Base-by-base conservation (phyloP, 495 filamentous ascomycete species). In the Talaromyces wortmannii region DNA sequence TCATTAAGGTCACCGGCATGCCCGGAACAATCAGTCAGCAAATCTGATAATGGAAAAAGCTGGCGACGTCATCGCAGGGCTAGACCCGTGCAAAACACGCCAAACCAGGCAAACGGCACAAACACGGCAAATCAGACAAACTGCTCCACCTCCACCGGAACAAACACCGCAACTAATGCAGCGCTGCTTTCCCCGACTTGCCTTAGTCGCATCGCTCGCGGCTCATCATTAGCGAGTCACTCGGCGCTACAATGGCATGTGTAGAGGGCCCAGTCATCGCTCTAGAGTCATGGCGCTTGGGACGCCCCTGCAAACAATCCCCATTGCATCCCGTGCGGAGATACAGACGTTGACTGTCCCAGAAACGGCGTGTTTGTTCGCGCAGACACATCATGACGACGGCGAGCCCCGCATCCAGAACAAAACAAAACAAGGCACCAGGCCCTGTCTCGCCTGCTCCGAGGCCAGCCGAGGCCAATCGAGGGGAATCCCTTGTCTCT, bases 41-140 rank as follows among this genome's bases (percentile, higher is more conserved):
- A 23, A 23, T 23, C 23, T 23, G 23, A 23, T 23, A 23, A 23
- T 23, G 23, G 23, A 23, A 23, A 23, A 23, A 23, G 23, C 23
- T 23, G 23, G 23, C 23, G 23, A 23, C 23, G 23, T 23, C 23
- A 23, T 23, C 2, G 23, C 23, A 23, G 23, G 23, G 23, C 23
- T 23, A 23, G 23, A 23, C 23, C 23, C 23, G 23, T 4, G 23
- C 23, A 23, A 23, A 23, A 23, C 23, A 23, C 23, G 23, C 23
- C 50, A 52, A 52, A 52, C 50, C 42, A 12, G 6, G 10, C 12
- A 52, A 52, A 52, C 40, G 23, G n/a, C n/a, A 44, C 50, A 52
- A 52, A 52, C 40, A 31, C 7, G 0, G 17, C 50, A 52, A 52
- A 52, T 40, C 12, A 52, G 32, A 16, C 50, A 52, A 52, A 52